Base-by-base conservation (phyloP, 2,329 filamentous ascomycete species). In the Penicillium sp. region DNA sequence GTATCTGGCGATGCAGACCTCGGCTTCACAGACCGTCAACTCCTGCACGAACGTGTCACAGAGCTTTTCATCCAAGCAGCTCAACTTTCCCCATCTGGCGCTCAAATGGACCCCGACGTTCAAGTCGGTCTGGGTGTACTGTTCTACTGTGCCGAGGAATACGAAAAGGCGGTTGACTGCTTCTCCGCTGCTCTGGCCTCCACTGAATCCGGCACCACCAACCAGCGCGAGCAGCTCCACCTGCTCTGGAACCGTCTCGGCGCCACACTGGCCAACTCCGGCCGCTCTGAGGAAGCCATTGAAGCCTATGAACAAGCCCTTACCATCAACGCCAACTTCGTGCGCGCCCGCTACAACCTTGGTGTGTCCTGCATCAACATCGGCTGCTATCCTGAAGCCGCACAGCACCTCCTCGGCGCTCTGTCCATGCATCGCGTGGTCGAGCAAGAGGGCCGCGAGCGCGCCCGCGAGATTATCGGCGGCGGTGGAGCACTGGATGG, bases 341-440 rank as follows among this genome's bases (percentile, higher is more conserved):
- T 99, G 19, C 90, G 95, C 57, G 95, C 95, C 3, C 85, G 95
- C 45, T 99, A 99, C 80, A 99, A 99, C 76, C 85, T 99, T 1
- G 95, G 95, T 46, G 95, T 98, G 10, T 91, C 87, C 58, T 98
- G 95, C 75, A 98, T 99, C 75, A 98, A 98, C 77, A 96, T 98
- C 66, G 93, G 93, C 53, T 97, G 93, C 76, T 93, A 92, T 73
- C 89, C 90, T 16, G 91, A 98, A 77, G 95, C 95, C 0, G 95
- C 95, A 2, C 89, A 91, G 59, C 95, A 99, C 77, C 84, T 99
- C 56, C 84, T 99, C 14, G 91, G 93, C 3, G 93, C 95, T 1
- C 82, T 99, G 49, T 89, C 89, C 53, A 97, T 99, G 93, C 95
- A 99, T 81, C 93, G 95, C 73, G 87, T 92, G 7, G 91, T 96